Evolutionary conservation across 2,329 filamentous ascomycete species (phyloP), one percentile per base, ranked within the genome.

Genomic region (Bertia moriformis): DNA sequence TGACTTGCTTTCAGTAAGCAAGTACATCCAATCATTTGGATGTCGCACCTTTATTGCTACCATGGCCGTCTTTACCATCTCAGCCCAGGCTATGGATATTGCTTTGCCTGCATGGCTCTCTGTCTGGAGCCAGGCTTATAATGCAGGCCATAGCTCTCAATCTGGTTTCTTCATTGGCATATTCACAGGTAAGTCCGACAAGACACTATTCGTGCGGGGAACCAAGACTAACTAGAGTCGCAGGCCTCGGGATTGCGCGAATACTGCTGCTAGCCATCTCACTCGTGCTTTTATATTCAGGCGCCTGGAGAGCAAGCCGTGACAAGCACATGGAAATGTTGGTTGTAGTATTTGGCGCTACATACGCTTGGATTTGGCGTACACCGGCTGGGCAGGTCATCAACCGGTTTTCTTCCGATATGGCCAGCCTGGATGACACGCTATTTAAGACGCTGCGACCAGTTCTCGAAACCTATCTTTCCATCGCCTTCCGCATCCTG

Each of bases 371-470:
- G 43, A 44, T 45, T 22, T 30, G 35, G 32, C 33, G 30, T 42
- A 45, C 44, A 10, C 42, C 40, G 14, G 42, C 37, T n/a, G 44
- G 44, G 3, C 38, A 44, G 17, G 29, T 42, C 4, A 44, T 44
- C 18, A 45, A 44, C 24, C 42, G 42, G n/a, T 45, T 44, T 37
- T 44, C 44, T 10, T 41, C 42, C 4, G 44, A 45, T 14, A 43
- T 44, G 30, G 30, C 40, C 17, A 40, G 37, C 36, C 20, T 45
- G 3, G 43, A 45, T 32, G 42, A 45, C 35, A 44, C 40, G 1
- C 27, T 45, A 20, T 29, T 29, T n/a, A 29, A 22, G 35, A 29
- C 39, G 5, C 36, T 45, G 5, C 39, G 41, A 39, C 43, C 41
- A 37, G 43, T 45, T 18, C 13, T 45, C 3, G 43, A 45, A 22